Conservation (phyloP, 176 grass and related monocot species). For the Tuctoria greenei region DNA sequence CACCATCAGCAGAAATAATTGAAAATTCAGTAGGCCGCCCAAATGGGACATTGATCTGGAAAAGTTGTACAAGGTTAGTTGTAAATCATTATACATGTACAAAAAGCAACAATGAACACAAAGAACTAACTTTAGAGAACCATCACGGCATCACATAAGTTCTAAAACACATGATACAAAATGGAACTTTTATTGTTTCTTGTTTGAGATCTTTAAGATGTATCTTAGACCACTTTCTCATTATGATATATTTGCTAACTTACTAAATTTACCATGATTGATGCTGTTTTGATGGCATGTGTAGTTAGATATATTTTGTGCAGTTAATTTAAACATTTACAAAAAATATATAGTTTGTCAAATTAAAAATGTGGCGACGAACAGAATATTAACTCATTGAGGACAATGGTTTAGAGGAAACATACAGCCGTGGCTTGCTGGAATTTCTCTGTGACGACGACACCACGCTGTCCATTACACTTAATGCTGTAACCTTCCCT, state of each 20-base stretch:
- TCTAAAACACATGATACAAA: neutral
- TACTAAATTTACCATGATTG: neutral
- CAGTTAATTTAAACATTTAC: slow-evolving; percentile 14
- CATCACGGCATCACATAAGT: neutral
- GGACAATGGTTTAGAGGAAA: slow-evolving; percentile 4
- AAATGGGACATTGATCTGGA: slow-evolving; percentile 76
- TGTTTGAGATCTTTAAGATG: neutral
- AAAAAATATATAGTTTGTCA: neutral
- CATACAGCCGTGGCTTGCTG: slow-evolving; percentile 76
- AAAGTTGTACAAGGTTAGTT: slow-evolving; percentile 32
- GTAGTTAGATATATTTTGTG: neutral
- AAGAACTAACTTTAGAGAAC: slow-evolving; percentile 7
- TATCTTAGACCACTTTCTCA: neutral
- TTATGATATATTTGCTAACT: slow-evolving; percentile 11
- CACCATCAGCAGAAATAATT: slow-evolving; percentile 59
- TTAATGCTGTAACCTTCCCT: slow-evolving; percentile 94
- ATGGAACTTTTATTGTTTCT: slow-evolving; percentile 6
- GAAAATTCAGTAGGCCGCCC: slow-evolving; percentile 64
- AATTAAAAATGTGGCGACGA: neutral
- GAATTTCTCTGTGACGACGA: slow-evolving; percentile 76
- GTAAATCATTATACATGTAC: neutral
- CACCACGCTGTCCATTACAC: slow-evolving; percentile 73
- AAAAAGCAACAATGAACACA: neutral
- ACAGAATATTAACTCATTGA: slow-evolving; percentile 23
- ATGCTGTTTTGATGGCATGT: neutral